Evolutionary conservation across 352 stramenopile species (phyloP), one percentile per base, ranked within the genome.

Genomic region (Discostella stelligera): DNA sequence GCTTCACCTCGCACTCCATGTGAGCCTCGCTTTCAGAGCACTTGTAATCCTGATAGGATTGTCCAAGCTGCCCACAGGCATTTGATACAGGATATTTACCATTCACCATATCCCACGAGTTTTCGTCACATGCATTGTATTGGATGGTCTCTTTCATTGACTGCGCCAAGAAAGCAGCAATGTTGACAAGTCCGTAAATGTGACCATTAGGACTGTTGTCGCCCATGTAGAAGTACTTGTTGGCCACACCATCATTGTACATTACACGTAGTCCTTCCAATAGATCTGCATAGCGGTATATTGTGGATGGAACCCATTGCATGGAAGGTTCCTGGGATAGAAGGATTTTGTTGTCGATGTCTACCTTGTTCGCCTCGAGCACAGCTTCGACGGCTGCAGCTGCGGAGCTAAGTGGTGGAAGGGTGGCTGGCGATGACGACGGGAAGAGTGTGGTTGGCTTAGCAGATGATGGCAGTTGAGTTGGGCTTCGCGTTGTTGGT

Each of bases 81-180:
- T 86, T 88, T 6, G 50, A 75, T 32, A 89, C 39, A 1, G 79
- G 68, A 55, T 83, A 82, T 25, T 71, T 50, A 46, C 55, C 54
- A 11, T 64, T 60, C 6, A 87, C 74, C 10, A 78, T 44, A 64
- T 86, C 75, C 78, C 70, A 86, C 10, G 52, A 71, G 62, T 85
- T 87, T 67, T 88, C 74, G 23, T 75, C 58, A 25, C 72, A 85
- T 53, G 75, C 78, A 56, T 88, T 72, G 54, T 86, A 84, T 37
- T 75, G 63, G 52, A 88, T 88, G 6, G 82, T 82, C 52, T 87
- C 82, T 39, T 86, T 79, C 79, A 83, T 85, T 13, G 65, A 74
- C 27, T 85, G 79, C 1, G 74, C 74, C 3, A 86, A 50, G n/a
- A 78, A 82, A 13, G 59, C 59, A 20, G 67, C 67, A 50, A 75